Base-by-base conservation (phyloP, 257 asterid genomes). In the Solanum raphanifolium region DNA sequence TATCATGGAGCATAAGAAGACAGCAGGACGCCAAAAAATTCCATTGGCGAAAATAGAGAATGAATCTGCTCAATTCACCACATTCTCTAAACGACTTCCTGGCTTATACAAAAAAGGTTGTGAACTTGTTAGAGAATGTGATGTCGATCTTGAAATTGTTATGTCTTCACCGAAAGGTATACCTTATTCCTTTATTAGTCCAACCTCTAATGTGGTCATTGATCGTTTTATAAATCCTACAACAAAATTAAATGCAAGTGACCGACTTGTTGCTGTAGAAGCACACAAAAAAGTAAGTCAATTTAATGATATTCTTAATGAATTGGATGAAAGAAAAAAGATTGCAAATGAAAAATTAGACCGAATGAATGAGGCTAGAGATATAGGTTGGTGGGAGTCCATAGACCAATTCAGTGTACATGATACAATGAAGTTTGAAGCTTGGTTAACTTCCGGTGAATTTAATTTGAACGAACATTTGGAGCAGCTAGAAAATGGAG, bases 161-260 rank as follows among this genome's bases (percentile, higher is more conserved):
- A 9, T 92, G 20, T 87, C 81, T 11, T 92, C 94, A 0, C 93
- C 92, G 0, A 86, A 90, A 0, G 94, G 91, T 21, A 91, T 90
- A 86, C 87, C 91, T n/a, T 90, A 83, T 87, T 88, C 93, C 34
- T 91, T 91, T 87, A 88, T 91, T 38, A 89, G 90, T 35, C 92
- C 94, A 6, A 89, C 91, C 4, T 36, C 87, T 88, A 89, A 87
- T 8, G 65, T 89, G 2, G 84, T 52, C 23, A 52, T 52, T 5
- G 62, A 52, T 16, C 9, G 23, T 16, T 52, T 52, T 52, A 52
- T 52, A 8, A 36, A 74, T 36, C 31, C 20, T 9, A 34, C 13
- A 4, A 2, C 1, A 10, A 25, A 74, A 36, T 36, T 36, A 21
- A 12, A 13, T 20, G 1, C 0, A 32, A 2, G 11, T 21, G 18